These are phyloP conservation scores for Debaryomyces prosopidis DNA, from an alignment of 805 yeast species.

Conservation along the genomic window DNA sequence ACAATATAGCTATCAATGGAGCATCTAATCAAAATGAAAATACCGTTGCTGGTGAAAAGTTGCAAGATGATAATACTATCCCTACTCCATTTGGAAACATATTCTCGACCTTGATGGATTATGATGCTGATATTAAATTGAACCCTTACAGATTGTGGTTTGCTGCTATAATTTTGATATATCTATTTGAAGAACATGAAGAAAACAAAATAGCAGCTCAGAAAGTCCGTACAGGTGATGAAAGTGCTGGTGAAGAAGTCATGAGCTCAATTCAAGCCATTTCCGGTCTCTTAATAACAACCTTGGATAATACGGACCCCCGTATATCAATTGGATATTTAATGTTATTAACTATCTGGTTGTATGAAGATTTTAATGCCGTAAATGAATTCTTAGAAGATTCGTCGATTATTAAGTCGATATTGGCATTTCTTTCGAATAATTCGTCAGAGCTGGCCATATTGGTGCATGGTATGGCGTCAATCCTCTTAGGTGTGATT, in stretches of 20 bases:
- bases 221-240: conserved; percentile 57
- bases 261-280: conserved; percentile 72
- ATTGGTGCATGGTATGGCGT: conserved; percentile 70
- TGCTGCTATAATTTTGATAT: conserved; percentile 64
- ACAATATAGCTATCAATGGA: conserved; percentile 5
- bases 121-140: conserved; percentile 59
- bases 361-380: conserved; percentile 74
- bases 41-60: neutral
- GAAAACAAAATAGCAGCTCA: conserved; percentile 51
- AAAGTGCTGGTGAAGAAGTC: conserved; percentile 65
- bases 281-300: conserved; percentile 68
- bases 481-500: conserved; percentile 69
- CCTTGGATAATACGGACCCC: conserved; percentile 63
- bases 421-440: conserved; percentile 60
- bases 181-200: conserved; percentile 56
- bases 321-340: conserved; percentile 77
- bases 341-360: conserved; percentile 72
- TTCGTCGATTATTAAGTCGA: conserved; percentile 60
- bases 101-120: conserved; percentile 70
- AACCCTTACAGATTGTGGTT: conserved; percentile 92
- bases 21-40: conserved; percentile 1
- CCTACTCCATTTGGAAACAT: conserved; percentile 55
- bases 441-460: conserved; percentile 49
- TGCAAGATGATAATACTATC: conserved; percentile 3
- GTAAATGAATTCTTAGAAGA: conserved; percentile 76